These are phyloP conservation scores for Globisporangium cederbergense DNA, from an alignment of 352 stramenopile species.

Conservation along the genomic window DNA sequence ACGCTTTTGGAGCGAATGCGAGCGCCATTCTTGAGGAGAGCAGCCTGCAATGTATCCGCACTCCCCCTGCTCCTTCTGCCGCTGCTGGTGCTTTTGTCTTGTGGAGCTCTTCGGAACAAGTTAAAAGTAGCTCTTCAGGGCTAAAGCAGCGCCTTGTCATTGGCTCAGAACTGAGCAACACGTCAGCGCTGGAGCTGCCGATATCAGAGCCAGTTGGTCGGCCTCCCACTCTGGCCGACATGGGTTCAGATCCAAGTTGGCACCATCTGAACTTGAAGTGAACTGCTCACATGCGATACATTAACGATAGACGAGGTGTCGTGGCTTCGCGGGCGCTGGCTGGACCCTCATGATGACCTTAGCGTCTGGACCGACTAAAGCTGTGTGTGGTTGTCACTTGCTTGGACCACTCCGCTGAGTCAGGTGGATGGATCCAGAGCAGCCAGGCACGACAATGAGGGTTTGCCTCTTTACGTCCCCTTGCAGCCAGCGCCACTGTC, in stretches of 20 bases:
- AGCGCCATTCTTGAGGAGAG: neutral
- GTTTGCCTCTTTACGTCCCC: neutral
- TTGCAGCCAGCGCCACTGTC: neutral
- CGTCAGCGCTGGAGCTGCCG: neutral
- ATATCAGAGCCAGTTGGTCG: neutral
- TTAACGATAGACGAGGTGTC: too few relatives aligned
- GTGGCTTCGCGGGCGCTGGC: neutral
- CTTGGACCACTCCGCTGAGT: neutral
- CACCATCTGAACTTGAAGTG: slow-evolving; percentile 5
- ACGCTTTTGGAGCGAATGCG: too few relatives aligned
- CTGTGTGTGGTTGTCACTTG: neutral
- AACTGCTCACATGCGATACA: neutral
- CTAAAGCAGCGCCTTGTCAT: neutral
- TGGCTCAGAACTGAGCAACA: neutral
- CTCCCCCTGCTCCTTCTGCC: neutral
- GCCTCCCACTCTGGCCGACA: neutral
- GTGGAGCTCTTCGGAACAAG: neutral
- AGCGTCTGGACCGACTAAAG: neutral
- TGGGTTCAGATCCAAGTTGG: slow-evolving; percentile 6
- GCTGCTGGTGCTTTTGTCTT: neutral
- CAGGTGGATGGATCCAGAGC: slow-evolving; percentile 3
- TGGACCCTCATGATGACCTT: neutral
- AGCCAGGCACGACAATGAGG: slow-evolving; percentile 2
- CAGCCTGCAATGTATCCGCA: neutral
- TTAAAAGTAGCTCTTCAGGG: too few relatives aligned